These are phyloP conservation scores for Macrolepiota dolichaula DNA, from an alignment of 768 basidiomycete genomes.

Conservation along the genomic window DNA sequence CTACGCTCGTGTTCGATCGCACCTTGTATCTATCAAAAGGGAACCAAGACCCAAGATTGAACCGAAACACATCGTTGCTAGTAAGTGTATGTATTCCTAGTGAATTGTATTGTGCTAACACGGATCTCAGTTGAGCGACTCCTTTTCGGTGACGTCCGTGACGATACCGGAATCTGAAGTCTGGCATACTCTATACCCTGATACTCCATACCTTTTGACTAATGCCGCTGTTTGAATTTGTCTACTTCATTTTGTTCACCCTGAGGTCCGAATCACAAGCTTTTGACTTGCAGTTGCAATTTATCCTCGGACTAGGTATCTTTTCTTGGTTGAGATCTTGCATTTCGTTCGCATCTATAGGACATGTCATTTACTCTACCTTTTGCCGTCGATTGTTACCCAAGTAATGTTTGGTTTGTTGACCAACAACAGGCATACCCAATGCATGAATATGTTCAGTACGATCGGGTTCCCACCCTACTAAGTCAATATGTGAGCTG, in stretches of 20 bases:
- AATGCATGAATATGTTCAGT: too few species aligned
- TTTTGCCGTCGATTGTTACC: background rate
- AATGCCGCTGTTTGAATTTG: background rate
- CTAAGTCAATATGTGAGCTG: background rate
- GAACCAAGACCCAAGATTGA: slow-evolving; percentile 67
- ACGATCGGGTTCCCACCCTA: too few species aligned
- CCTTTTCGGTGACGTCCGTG: slow-evolving; percentile 1
- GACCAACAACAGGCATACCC: background rate
- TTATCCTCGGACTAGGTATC: background rate
- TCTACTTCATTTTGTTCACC: slow-evolving; percentile 4
- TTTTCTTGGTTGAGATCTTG: background rate
- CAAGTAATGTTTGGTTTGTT: background rate
- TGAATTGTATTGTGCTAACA: background rate
- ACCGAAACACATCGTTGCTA: slow-evolving; percentile 74
- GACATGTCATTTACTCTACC: background rate
- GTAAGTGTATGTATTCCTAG: slow-evolving; percentile 39
- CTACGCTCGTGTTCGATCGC: slow-evolving; percentile 58
- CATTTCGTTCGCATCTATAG: background rate
- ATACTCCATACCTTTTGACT: background rate
- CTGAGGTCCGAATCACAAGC: background rate
- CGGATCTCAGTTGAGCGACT: slow-evolving; percentile 5
- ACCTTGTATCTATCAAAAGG: slow-evolving; percentile 62
- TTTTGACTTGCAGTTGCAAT: background rate
- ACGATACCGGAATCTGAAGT: background rate
- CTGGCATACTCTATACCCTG: background rate